Conservation (phyloP, 441 rosid species). For the Erodium chrysanthum region DNA sequence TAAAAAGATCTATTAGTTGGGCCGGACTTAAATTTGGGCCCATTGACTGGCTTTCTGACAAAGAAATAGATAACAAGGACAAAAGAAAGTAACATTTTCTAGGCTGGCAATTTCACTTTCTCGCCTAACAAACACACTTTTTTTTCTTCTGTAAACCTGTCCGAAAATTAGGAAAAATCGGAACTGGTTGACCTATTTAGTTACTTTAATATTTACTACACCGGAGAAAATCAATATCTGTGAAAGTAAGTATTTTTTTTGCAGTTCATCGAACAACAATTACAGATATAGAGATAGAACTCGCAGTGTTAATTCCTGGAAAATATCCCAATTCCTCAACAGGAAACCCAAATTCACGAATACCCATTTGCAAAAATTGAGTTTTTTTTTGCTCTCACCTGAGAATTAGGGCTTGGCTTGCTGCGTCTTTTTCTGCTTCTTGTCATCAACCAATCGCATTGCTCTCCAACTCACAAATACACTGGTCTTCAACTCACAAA, state of each 20-base stretch:
- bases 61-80: background rate
- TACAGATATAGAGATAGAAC: background rate
- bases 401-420: constrained; percentile 5
- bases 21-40: background rate
- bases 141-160: background rate
- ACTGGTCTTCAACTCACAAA: constrained; percentile 11
- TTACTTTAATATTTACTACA: background rate
- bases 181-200: background rate
- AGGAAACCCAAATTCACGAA: background rate
- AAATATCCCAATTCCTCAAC: background rate
- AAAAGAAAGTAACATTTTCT: background rate
- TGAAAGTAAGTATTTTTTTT: background rate
- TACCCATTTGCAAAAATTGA: background rate
- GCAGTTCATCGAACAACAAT: background rate
- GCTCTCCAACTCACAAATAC: background rate
- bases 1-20: too few species aligned
- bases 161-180: background rate
- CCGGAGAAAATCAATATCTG: background rate
- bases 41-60: background rate
- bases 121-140: constrained; percentile 2
- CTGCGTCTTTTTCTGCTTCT: background rate
- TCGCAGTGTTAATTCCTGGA: background rate
- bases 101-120: constrained; percentile 3
- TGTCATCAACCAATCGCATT: constrained; percentile 3
- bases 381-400: background rate